Conservation (phyloP, 805 yeast genomes). For the Wickerhamomyces bovis region DNA sequence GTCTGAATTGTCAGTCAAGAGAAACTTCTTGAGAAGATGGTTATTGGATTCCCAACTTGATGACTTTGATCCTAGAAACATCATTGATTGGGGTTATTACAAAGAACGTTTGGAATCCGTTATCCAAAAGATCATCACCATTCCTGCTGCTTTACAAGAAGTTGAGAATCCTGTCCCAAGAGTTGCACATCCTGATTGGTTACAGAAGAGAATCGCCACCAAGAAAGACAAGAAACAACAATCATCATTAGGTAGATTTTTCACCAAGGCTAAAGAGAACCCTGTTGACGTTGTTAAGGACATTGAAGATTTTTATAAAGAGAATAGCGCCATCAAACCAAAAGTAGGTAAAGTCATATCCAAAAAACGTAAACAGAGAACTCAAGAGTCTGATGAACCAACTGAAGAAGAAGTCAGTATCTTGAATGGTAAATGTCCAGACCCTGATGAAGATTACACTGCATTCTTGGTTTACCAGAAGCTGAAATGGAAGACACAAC, state of each 20-base stretch:
- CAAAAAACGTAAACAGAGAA: conserved; percentile 28
- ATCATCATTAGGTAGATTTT: conserved; percentile 53
- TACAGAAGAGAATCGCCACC: conserved; percentile 53
- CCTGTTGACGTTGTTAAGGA: conserved; percentile 46
- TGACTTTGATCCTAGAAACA: conserved; percentile 79
- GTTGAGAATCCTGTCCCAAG: conserved; percentile 90
- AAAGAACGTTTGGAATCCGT: conserved; percentile 87
- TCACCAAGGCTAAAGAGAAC: conserved; percentile 39
- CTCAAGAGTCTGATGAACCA: conserved; percentile 26
- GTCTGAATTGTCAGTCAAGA: conserved; percentile 66
- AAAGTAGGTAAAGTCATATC: conserved; percentile 32
- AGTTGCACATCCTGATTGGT: conserved; percentile 93
- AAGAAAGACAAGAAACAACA: conserved; percentile 70
- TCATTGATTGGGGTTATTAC: conserved; percentile 92
- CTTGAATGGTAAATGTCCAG: conserved; percentile 53
- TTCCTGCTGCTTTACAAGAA: conserved; percentile 94
- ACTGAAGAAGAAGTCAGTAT: conserved; percentile 47
- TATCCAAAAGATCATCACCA: conserved; percentile 88
- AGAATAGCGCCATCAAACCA: conserved; percentile 20
- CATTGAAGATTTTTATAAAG: conserved; percentile 65
- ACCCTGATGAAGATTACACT: conserved; percentile 58
- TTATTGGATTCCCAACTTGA: conserved; percentile 68
- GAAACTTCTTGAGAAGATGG: conserved; percentile 80
- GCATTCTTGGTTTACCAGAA: conserved; percentile 73
- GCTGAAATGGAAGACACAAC: conserved; percentile 80